Conservation (phyloP, 78 protist genomes). For the Guillardia theta region DNA sequence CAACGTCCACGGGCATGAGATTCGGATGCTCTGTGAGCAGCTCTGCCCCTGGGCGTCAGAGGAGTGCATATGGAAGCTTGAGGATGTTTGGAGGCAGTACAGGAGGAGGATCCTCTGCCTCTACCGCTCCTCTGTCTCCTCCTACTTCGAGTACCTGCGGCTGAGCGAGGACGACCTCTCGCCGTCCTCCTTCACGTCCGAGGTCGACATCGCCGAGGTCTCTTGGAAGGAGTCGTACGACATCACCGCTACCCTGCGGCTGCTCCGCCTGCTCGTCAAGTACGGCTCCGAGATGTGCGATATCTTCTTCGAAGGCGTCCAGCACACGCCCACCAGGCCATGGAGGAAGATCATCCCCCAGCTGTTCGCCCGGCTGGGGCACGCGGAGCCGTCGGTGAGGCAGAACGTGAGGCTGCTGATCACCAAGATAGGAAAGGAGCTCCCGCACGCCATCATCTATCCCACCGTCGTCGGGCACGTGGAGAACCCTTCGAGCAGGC, state of each 20-base stretch:
- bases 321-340: background rate
- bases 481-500: background rate
- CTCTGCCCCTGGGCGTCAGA: background rate
- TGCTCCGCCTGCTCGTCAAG: constrained; percentile 26
- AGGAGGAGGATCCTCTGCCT: background rate
- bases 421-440: background rate
- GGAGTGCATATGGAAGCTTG: background rate
- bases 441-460: constrained; percentile 14
- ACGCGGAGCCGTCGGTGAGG: background rate
- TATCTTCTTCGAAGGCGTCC: background rate
- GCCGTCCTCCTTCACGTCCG: background rate
- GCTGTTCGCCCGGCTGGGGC: constrained; percentile 30
- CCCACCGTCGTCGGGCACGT: constrained; percentile 11
- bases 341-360: constrained; percentile 9
- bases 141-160: constrained; percentile 8
- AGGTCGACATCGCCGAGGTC: background rate
- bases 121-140: background rate
- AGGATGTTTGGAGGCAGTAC: background rate
- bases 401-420: background rate
- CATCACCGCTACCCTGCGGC: constrained; percentile 28
- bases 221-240: background rate
- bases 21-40: background rate
- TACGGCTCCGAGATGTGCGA: background rate
- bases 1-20: background rate
- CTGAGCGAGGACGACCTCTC: background rate